Evolutionary conservation across 257 asterid genomes (phyloP).

Genomic region (Salvia rosmarinus): DNA sequence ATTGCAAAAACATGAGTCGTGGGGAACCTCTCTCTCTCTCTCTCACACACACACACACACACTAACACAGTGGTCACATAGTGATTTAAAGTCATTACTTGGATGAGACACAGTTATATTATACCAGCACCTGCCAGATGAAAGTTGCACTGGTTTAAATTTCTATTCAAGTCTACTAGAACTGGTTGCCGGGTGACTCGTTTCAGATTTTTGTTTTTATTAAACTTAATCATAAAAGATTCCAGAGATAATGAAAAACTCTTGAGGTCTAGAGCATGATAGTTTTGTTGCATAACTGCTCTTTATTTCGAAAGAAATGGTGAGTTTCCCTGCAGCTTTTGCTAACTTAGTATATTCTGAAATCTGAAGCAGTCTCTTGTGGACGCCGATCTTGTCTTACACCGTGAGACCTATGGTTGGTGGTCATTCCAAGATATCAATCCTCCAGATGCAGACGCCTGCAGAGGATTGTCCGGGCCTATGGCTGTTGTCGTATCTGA

Average conservation of each 20-base stretch:
- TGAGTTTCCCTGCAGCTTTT: no score
- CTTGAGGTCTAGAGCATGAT: no score
- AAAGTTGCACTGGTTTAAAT: not conserved
- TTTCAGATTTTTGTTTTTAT: not conserved
- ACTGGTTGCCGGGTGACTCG: not conserved
- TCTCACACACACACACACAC: no score
- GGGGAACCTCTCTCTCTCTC: not conserved
- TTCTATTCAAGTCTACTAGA: not conserved
- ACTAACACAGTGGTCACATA: not conserved
- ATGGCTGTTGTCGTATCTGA: conserved; percentile 93
- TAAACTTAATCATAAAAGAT: not conserved
- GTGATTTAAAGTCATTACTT: not conserved
- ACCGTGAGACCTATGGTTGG: conserved; percentile 68
- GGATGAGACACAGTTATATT: not conserved
- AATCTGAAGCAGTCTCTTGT: not conserved
- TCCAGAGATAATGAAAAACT: conserved; percentile 1
- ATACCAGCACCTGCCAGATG: not conserved
- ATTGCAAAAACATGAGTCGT: not conserved
- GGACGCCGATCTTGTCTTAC: conserved; percentile 78
- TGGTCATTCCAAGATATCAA: conserved; percentile 87
- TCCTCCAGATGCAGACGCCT: conserved; percentile 50
- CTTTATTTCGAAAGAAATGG: no score
- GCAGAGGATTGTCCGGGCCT: conserved; percentile 78
- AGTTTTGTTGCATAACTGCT: no score
- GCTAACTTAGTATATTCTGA: no score